Evolutionary conservation across 768 basidiomycete species (phyloP), one percentile per base, ranked within the genome.

Genomic region (Russula earlei): DNA sequence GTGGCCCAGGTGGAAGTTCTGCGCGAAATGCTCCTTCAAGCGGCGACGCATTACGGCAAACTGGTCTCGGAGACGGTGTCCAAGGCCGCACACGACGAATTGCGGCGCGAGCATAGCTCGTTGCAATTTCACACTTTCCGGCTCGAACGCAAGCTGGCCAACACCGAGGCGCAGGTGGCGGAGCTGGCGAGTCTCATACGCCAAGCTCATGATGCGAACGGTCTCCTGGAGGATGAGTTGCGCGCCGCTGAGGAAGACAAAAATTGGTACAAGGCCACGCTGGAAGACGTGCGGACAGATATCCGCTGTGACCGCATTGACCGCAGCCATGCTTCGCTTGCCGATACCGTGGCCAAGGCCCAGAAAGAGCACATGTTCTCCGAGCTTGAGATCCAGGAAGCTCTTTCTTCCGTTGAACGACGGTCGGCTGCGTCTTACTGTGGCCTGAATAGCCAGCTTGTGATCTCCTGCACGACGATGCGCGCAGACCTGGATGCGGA

Each of bases 111-210:
- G 1, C 69, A 78, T 58, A 64, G 64, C 19, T 59, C 63, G 7
- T 71, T 84, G 34, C 75, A 75, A 52, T 60, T 78, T 10, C 75
- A 72, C 8, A 68, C 71, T 24, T 67, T 74, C 25, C 80, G 84
- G 27, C 69, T 87, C 12, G 80, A 85, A 62, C 80, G 86, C 56
- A 86, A 83, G 66, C 71, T 87, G 14, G 79, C 78, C 38, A 85
- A 84, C 63, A 73, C 84, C 5, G 82, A 87, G 53, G 80, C 70
- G 17, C 85, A 88, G 64, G 82, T 85, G 20, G 67, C 71, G 12
- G 85, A 87, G 58, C 70, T 89, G 8, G 80, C 80, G 1, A 70
- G 78, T 56, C 75, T 88, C 40, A 72, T 85, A 62, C 81, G 83
- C 24, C 77, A 80, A 25, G 68, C 71, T 25, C 76, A 76, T 44